Base-by-base conservation (phyloP, 352 stramenopile species). In the Blastocystis sp. region DNA sequence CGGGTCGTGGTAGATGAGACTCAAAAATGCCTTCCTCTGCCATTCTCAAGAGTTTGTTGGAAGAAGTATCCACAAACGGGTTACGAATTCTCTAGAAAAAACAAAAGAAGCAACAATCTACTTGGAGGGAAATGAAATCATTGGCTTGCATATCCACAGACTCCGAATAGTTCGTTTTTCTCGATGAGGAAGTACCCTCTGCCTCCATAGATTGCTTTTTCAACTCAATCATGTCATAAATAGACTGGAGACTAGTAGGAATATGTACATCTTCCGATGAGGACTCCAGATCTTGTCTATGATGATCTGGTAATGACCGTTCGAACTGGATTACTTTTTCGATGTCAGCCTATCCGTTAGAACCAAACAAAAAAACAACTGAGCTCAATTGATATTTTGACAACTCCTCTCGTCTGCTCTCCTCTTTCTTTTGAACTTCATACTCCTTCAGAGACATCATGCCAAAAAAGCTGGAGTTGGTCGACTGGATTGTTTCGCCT, bases 171-270 rank as follows among this genome's bases (percentile, higher is more conserved):
- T n/a, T 3, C 24, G 41, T 41, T 63, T 26, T 9, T 64, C 5
- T 50, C 41, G 39, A 37, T 13, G 56, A 66, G 16, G 56, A 66
- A 66, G 56, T 24, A 16, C 24, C 50, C 37, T 20, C 3, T 4
- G 9, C 20, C 39, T 47, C 26, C 68, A 50, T 18, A 66, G 18
- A 20, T 85, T 41, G 24, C 50, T 59, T 66, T 45, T 24, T 3
- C 56, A 66, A 39, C 53, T 85, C 73, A n/a, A 85, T 68, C 53
- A 54, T 66, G 3, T n/a, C 20, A 45, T 85, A 85, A 16, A 85
- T 69, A n/a, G 13, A n/a, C 18, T 20, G n/a, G 20, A 85, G 9
- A 68, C 20, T 13, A 8, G 50, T 16, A 34, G 73, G 50, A 50
- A 85, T 37, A 1, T 13, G 20, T 1, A n/a, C 50, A n/a, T 59